Base-by-base conservation (phyloP, 1,284 basidiomycete genomes). In the Microstroma glucosiphilum region DNA sequence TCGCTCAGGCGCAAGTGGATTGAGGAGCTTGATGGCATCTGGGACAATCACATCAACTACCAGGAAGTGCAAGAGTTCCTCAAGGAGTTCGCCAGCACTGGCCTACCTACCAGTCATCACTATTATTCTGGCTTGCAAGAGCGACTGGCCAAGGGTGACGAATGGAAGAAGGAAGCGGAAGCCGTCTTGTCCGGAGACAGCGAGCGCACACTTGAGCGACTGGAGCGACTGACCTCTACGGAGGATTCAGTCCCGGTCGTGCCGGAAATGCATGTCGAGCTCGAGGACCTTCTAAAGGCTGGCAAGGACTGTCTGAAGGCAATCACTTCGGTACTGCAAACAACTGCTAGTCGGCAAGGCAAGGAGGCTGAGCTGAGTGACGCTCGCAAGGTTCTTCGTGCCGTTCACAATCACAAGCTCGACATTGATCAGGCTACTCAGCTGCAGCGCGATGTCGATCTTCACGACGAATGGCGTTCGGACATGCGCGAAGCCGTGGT, bases 171-270 rank as follows among this genome's bases (percentile, higher is more conserved):
- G 12, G 43, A 48, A 48, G 8, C 54, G 40, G 41, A 48, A 11
- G 40, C 25, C 19, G 12, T 48, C 7, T 43, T 54, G 26, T 40
- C 41, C 13, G 58, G 21, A 6, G 41, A 55, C n/a, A 61, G 21
- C 19, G 40, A 37, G 30, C 30, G 30, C 9, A 37, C 30, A 9
- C 30, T 37, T 37, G 30, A 37, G 30, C 30, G 30, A 37, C 9
- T 37, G 30, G 30, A 37, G 30, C 30, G 30, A 37, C 30, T 72
- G 13, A 67, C 62, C 1, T 64, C 68, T n/a, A 56, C 69, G 2
- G 64, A 67, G 7, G 46, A 63, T 54, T 64, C 69, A 9, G 61
- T 69, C 6, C 59, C 71, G n/a, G 65, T 69, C 40, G 67, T 66
- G 8, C 43, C 68, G 7, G 69, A 69, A 26, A 58, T 70, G 4